Conservation (phyloP, 371 early-diverging fungal genomes). For the Mucor circinelloides region DNA sequence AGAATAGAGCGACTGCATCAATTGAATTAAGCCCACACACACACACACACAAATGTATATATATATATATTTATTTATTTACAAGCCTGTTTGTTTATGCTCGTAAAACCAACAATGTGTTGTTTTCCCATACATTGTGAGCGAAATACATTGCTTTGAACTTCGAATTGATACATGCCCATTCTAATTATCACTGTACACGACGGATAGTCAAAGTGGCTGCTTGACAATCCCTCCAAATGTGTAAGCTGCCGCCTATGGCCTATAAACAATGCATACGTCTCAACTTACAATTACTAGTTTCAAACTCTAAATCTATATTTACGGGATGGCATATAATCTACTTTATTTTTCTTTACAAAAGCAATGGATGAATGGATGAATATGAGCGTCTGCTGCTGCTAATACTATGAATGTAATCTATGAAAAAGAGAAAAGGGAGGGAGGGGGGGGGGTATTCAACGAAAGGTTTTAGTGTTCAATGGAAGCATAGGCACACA, state of each 20-base stretch:
- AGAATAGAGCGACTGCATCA: no score
- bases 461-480: neutral
- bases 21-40: no score
- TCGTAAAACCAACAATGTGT: neutral
- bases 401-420: neutral
- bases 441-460: neutral
- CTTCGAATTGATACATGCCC: no score
- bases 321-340: neutral
- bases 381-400: neutral
- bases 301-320: neutral
- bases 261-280: neutral
- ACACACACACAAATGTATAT: no score
- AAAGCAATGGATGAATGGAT: neutral
- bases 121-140: conserved; percentile 36
- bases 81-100: neutral
- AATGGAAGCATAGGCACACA: conserved; percentile 50
- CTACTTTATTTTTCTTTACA: neutral
- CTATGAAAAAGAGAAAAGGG: neutral
- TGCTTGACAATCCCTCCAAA: conserved; percentile 65
- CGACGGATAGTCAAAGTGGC: neutral
- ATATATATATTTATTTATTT: no score
- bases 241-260: neutral
- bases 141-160: no score
- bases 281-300: neutral
- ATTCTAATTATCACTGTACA: no score